Percentiles rank a stretch among this genome's conserved stretches.
Conservation (phyloP, 805 yeast genomes). For the Saccharomycopsis sp. region DNA sequence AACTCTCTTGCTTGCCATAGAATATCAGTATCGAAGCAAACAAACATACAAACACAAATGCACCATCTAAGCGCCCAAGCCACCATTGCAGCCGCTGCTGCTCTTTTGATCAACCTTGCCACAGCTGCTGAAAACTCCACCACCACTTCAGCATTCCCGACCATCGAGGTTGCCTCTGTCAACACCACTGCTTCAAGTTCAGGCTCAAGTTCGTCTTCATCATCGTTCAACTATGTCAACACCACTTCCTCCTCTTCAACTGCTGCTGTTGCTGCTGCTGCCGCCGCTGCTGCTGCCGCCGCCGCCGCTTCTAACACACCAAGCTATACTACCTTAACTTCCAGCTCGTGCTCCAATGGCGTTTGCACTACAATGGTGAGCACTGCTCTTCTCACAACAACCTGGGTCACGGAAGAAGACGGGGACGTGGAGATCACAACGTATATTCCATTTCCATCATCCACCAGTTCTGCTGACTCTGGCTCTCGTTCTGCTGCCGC, state of each 20-base stretch:
- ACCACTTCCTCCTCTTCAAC: neutral
- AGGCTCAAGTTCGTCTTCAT: constrained; percentile 2
- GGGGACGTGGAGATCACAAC: constrained; percentile 17
- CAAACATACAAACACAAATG: no score
- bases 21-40: no score
- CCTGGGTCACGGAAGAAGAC: constrained; percentile 15
- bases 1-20: no score
- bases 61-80: no score
- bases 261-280: neutral
- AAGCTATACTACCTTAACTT: constrained; percentile 10
- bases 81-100: constrained; percentile 2
- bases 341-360: constrained; percentile 13
- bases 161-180: neutral
- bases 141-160: neutral
- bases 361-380: constrained; percentile 11
- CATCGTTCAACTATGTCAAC: neutral
- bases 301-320: constrained; percentile 3
- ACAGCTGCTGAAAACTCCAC: neutral
- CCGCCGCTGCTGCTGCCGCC: constrained; percentile 1
- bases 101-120: neutral
- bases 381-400: constrained; percentile 17
- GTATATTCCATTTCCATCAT: constrained; percentile 15
- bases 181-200: constrained; percentile 1
- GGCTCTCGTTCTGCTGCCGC: neutral
- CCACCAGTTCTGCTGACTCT: constrained; percentile 26